These are phyloP conservation scores for Cladosporium phlei DNA, from an alignment of 2,329 filamentous ascomycete species.

Conservation along the genomic window DNA sequence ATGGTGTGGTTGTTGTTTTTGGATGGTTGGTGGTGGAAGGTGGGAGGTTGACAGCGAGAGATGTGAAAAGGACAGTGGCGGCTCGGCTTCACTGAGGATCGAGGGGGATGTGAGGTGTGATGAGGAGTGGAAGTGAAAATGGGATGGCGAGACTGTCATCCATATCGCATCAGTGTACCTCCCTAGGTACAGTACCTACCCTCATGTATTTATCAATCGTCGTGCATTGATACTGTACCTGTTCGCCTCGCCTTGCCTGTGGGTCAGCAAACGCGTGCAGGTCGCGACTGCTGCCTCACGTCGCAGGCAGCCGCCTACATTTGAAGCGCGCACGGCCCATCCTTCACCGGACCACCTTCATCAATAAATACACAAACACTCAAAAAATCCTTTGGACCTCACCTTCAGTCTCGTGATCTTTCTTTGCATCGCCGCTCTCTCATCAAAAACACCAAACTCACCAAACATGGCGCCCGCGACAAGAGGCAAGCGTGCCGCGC, in stretches of 20 bases:
- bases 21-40: not conserved
- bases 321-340: not conserved
- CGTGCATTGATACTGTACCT: no score
- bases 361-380: not conserved
- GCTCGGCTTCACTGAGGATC: no score
- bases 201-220: no score
- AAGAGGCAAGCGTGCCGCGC: constrained; percentile 7
- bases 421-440: not conserved
- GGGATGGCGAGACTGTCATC: no score
- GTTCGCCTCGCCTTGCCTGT: no score
- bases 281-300: constrained; percentile 4
- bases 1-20: not conserved
- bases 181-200: no score
- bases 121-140: no score
- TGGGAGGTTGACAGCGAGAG: not conserved
- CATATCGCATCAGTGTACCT: no score
- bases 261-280: no score
- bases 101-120: no score
- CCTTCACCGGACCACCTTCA: constrained; percentile 1
- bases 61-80: no score
- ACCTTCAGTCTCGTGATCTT: not conserved
- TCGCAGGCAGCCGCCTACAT: constrained; percentile 5
- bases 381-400: not conserved
- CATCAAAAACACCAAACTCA: not conserved
- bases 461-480: constrained; percentile 2